phyloP scores from a whole-genome alignment of 768 basidiomycete genomes.

The Auriscalpium microsporum region DNA sequence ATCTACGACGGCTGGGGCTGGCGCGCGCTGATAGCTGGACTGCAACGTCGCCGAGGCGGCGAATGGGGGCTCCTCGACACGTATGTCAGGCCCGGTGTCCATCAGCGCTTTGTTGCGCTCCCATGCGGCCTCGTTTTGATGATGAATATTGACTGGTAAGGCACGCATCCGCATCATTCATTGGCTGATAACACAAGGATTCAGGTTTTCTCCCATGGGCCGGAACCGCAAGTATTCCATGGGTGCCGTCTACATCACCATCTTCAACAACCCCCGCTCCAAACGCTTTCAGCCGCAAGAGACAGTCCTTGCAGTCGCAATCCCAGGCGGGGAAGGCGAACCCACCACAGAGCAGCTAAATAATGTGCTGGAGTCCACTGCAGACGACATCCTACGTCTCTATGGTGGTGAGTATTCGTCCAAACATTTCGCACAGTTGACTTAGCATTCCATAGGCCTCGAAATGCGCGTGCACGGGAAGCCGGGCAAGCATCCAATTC shows the following conservation, averaged over 20 bases:
- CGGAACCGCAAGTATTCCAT: constrained; percentile 9
- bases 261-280: constrained; percentile 17
- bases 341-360: background rate
- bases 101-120: constrained; percentile 19
- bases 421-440: too few relatives aligned
- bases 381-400: background rate
- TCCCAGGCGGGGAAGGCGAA: background rate
- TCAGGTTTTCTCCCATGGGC: constrained; percentile 18
- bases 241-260: constrained; percentile 19
- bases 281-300: constrained; percentile 16
- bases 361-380: background rate
- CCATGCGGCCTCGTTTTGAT: constrained; percentile 16
- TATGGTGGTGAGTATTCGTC: too few relatives aligned
- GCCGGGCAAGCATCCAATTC: background rate
- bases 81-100: constrained; percentile 8
- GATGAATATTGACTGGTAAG: constrained; percentile 21
- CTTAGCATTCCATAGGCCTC: background rate
- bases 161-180: background rate
- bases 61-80: constrained; percentile 15
- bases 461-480: background rate
- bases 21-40: constrained; percentile 17
- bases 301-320: constrained; percentile 1
- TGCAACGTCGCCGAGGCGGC: constrained; percentile 12
- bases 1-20: constrained; percentile 23
- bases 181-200: background rate